phyloP scores from a whole-genome alignment of 371 early-diverging fungal genomes.

The Capillidium heterosporum region DNA sequence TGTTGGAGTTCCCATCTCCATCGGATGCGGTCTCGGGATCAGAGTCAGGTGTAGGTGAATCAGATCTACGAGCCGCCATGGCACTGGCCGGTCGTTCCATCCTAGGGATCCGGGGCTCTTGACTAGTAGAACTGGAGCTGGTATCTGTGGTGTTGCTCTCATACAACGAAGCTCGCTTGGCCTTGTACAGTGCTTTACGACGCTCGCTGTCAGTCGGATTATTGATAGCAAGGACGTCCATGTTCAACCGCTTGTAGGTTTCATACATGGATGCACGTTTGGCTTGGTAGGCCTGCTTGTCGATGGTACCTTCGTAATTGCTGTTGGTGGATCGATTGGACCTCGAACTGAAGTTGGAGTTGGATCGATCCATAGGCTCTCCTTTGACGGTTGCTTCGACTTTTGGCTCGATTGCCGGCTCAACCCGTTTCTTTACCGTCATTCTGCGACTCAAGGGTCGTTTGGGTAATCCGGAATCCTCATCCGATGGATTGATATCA shows the following conservation, averaged over 20 bases:
- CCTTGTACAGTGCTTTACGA: neutral
- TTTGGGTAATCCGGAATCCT: no score
- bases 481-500: no score
- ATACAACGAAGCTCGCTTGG: constrained; percentile 1
- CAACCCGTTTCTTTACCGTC: no score
- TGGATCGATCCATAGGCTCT: neutral
- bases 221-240: neutral
- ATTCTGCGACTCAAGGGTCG: no score
- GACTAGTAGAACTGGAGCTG: neutral
- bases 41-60: neutral
- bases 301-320: neutral
- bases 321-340: neutral
- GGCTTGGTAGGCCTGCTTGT: neutral
- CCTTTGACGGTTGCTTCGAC: no score
- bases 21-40: neutral
- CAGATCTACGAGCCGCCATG: no score
- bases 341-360: neutral
- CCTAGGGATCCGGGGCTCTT: no score
- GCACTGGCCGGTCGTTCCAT: no score
- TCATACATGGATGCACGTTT: constrained; percentile 7
- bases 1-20: neutral
- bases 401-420: no score
- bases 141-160: neutral
- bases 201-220: neutral
- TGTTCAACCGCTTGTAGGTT: neutral